Percentiles rank a stretch among this genome's conserved stretches.
These are phyloP conservation scores for Globisporangium yorkense DNA, from an alignment of 352 stramenopile species.

Conservation along the genomic window DNA sequence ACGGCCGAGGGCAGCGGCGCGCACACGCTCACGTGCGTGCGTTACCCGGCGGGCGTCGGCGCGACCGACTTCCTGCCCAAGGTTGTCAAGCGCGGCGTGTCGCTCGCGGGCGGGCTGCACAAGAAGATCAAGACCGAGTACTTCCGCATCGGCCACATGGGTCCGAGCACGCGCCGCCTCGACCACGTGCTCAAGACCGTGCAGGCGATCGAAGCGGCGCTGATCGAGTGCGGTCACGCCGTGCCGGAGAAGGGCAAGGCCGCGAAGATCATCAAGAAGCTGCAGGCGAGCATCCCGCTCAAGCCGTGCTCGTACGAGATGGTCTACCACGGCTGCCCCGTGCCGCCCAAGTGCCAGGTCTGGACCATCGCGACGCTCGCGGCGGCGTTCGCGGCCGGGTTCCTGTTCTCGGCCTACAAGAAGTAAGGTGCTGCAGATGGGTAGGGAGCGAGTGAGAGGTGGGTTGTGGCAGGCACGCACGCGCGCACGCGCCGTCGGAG, in stretches of 20 bases:
- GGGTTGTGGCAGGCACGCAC: too few species aligned
- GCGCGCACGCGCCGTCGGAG: too few species aligned
- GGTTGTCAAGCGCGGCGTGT: slow-evolving; percentile 62
- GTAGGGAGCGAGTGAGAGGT: too few species aligned
- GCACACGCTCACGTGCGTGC: slow-evolving; percentile 72
- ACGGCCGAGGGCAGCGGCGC: slow-evolving; percentile 39
- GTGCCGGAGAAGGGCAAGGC: slow-evolving; percentile 52
- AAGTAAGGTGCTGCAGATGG: slow-evolving; percentile 20
- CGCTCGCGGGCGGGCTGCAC: slow-evolving; percentile 64
- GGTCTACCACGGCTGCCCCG: slow-evolving; percentile 51
- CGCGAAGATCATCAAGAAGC: slow-evolving; percentile 46
- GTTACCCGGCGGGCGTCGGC: slow-evolving; percentile 58
- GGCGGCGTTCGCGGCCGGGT: slow-evolving; percentile 53
- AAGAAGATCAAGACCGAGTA: slow-evolving; percentile 83
- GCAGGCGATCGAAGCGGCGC: slow-evolving; percentile 58
- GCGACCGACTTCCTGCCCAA: slow-evolving; percentile 70
- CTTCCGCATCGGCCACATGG: slow-evolving; percentile 84
- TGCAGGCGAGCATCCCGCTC: slow-evolving; percentile 45
- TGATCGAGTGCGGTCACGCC: slow-evolving; percentile 65
- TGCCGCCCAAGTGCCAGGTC: slow-evolving; percentile 65
- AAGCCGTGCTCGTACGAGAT: slow-evolving; percentile 34
- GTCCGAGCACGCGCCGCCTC: slow-evolving; percentile 61
- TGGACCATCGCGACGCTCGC: slow-evolving; percentile 54
- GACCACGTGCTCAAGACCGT: slow-evolving; percentile 76
- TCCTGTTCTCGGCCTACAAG: slow-evolving; percentile 46